Base-by-base conservation (phyloP, 371 early-diverging fungal species). In the Saksenaea oblongispora region DNA sequence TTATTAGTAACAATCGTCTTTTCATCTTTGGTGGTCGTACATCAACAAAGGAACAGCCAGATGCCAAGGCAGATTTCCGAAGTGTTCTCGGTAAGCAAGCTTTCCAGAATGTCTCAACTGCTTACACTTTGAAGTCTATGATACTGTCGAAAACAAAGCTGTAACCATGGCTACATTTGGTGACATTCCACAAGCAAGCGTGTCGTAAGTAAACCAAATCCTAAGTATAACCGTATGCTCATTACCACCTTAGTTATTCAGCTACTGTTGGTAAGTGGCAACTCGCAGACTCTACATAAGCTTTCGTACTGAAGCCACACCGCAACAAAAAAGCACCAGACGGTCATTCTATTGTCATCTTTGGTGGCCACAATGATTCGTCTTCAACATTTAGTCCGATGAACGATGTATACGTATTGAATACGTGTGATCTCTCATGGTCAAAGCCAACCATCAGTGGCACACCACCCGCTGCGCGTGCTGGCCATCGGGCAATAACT, bases 341-440 rank as follows among this genome's bases (percentile, higher is more conserved):
- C 66, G 70, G 70, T 22, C 61, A 63, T 34, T 67, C 68, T 0
- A 63, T 73, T 64, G 68, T 73, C 1, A 55, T 69, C 7, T 70
- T 68, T 62, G 72, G 71, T 15, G 76, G 76, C 13, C 65, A 64
- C 22, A 27, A 56, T 24, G 57, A 34, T 15, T 58, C 53, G n/a
- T 27, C 39, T 15, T 1, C 27, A 35, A 24, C n/a, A 35, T 66
- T 63, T 22, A 34, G 59, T 18, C 59, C 65, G 5, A 36, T 35
- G 10, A 36, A 64, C 28, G 71, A 78, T 56, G 57, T 82, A 0
- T 82, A 71, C 44, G 61, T 77, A 0, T 61, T 82, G 5, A 76
- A 82, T 56, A 75, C 78, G 5, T 82, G 78, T 34, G 74, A 67
- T 0, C 39, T 82, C n/a, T 56, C 59, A 2, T 82, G 82, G 82